Evolutionary conservation across 1,284 basidiomycete genomes (phyloP).

Genomic region (Ganoderma sinense): DNA sequence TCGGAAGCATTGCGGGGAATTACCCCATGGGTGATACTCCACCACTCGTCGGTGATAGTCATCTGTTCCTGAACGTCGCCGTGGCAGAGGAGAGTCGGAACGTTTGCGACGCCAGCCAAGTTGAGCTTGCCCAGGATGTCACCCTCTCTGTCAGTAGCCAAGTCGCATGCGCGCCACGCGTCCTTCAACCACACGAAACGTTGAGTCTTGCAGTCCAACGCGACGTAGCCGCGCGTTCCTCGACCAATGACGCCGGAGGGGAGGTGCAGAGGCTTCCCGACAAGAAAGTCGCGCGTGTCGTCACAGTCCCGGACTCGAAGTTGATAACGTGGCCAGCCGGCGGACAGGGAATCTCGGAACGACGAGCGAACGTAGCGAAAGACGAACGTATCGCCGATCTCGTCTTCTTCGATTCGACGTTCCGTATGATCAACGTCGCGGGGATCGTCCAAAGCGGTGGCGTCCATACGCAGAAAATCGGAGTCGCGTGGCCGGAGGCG

Average conservation of each 20-base stretch:
- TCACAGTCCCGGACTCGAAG: background rate
- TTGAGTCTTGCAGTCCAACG: background rate
- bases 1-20: background rate
- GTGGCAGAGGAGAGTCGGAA: slow-evolving; percentile 15
- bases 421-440: background rate
- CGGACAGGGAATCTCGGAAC: background rate
- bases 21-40: background rate
- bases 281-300: background rate
- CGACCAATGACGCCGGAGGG: background rate
- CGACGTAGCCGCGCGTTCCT: slow-evolving; percentile 19
- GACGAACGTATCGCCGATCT: background rate
- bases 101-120: background rate
- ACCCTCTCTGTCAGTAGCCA: slow-evolving; percentile 5
- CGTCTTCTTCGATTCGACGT: background rate
- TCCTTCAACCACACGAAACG: slow-evolving; percentile 20
- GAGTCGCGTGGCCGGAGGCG: background rate
- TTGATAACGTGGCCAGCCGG: slow-evolving; percentile 1
- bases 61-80: background rate
- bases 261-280: slow-evolving; percentile 5
- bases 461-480: background rate
- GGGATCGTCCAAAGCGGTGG: background rate
- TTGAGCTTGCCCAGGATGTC: slow-evolving; percentile 3
- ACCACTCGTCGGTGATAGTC: background rate
- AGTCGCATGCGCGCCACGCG: slow-evolving; percentile 10
- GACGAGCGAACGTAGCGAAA: background rate